phyloP scores from a whole-genome alignment of 441 rosid species.

The Syzygium malaccense region DNA sequence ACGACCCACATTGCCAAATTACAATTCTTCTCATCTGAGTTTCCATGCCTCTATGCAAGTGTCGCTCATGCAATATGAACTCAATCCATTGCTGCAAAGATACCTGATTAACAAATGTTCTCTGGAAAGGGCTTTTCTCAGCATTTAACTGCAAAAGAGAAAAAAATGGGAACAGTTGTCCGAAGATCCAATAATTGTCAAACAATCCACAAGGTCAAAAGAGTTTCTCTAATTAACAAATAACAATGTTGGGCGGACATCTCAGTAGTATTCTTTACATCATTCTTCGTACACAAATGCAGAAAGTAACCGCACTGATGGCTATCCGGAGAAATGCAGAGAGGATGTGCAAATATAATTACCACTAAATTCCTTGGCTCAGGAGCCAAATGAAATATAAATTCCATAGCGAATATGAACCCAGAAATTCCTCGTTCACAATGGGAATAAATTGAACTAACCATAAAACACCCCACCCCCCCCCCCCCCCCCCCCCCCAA shows the following conservation, averaged over 20 bases:
- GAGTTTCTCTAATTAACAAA: background rate
- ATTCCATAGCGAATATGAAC: background rate
- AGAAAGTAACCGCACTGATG: background rate
- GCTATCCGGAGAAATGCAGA: background rate
- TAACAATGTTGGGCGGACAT: too few species aligned
- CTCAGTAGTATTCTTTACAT: too few species aligned
- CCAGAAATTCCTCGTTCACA: background rate
- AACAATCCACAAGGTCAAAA: background rate
- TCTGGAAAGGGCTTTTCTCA: constrained; percentile 87
- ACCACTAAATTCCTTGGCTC: background rate
- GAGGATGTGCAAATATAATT: background rate
- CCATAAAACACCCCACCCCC: background rate
- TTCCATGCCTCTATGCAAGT: background rate
- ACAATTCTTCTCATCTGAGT: background rate
- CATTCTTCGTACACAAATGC: too few species aligned
- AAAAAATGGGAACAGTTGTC: background rate
- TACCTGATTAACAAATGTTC: constrained; percentile 96
- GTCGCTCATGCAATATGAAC: background rate
- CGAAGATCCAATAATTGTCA: background rate
- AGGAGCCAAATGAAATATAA: background rate
- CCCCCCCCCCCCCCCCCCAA: too few species aligned
- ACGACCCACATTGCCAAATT: background rate
- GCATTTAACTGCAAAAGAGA: constrained; percentile 60
- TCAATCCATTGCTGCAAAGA: background rate
- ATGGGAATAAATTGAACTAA: background rate